Conservation (phyloP, 2,329 filamentous ascomycete genomes). For the Lecanicillium sp. region DNA sequence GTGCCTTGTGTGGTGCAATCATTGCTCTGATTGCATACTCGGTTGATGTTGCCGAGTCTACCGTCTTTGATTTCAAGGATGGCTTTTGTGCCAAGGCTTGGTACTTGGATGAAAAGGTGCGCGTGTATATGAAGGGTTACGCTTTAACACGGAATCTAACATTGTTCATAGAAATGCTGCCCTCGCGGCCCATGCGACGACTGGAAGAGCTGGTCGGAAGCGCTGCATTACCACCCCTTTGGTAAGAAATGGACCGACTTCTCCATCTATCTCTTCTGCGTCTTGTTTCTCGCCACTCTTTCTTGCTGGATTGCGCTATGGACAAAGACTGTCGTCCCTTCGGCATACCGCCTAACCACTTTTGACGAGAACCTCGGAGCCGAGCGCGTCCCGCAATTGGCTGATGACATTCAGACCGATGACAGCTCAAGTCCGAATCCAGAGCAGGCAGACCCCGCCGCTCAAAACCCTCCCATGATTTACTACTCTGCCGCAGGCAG, state of each 20-base stretch:
- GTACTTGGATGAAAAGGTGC: constrained; percentile 63
- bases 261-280: constrained; percentile 62
- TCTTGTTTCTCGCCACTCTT: constrained; percentile 58
- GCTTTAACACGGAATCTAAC: constrained; percentile 10
- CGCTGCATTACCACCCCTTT: constrained; percentile 34
- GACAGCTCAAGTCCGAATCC: constrained; percentile 35
- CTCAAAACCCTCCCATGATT: constrained; percentile 58
- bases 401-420: constrained; percentile 31
- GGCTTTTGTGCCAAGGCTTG: constrained; percentile 70
- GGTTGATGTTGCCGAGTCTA: constrained; percentile 78
- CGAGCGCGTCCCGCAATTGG: constrained; percentile 31
- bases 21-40: constrained; percentile 81
- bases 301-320: constrained; percentile 75
- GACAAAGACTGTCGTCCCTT: constrained; percentile 92
- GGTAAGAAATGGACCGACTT: constrained; percentile 64
- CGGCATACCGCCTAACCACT: constrained; percentile 75
- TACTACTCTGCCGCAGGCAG: constrained; percentile 96
- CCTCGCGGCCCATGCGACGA: constrained; percentile 47
- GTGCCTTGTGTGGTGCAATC: constrained; percentile 78
- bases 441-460: constrained; percentile 24
- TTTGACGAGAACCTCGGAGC: constrained; percentile 89
- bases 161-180: constrained; percentile 37
- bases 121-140: not conserved
- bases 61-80: constrained; percentile 83
- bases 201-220: constrained; percentile 48